Conservation (phyloP, 805 yeast species). For the Metschnikowia hibisci region DNA sequence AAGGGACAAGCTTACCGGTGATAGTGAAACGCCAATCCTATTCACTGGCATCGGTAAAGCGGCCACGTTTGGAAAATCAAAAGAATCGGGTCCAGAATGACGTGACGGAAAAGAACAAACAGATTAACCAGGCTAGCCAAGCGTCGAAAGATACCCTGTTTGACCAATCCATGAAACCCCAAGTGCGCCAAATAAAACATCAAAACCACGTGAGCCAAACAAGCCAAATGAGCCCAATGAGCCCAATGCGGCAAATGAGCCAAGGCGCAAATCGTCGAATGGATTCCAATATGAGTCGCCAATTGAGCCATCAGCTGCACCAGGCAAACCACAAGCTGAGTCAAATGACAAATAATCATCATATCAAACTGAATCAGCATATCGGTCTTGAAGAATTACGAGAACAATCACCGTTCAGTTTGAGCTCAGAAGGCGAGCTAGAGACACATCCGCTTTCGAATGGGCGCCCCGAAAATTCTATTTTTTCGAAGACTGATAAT, state of each 20-base stretch:
- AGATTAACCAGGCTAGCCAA: not conserved
- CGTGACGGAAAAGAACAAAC: not conserved
- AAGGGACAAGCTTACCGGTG: too few relatives aligned
- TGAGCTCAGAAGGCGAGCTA: not conserved
- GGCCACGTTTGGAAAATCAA: too few relatives aligned
- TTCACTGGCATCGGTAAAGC: too few relatives aligned
- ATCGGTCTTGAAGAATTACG: not conserved
- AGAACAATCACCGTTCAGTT: not conserved
- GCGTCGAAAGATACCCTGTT: not conserved
- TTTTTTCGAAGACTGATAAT: conserved; percentile 25
- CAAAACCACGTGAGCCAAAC: too few relatives aligned
- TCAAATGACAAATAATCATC: too few relatives aligned
- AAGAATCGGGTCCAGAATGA: not conserved
- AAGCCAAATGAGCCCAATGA: too few relatives aligned
- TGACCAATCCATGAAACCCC: not conserved
- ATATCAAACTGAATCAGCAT: not conserved
- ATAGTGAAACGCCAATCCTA: too few relatives aligned
- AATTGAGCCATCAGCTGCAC: not conserved
- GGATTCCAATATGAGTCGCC: too few relatives aligned
- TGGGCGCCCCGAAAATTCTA: conserved; percentile 19
- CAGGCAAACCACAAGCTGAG: not conserved
- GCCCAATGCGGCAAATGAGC: too few relatives aligned
- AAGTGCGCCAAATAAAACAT: too few relatives aligned
- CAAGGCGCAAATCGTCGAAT: too few relatives aligned
- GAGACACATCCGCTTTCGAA: conserved; percentile 10